These are phyloP conservation scores for Trichophyton benhamiae DNA, from an alignment of 2,329 filamentous ascomycete species.

Conservation along the genomic window DNA sequence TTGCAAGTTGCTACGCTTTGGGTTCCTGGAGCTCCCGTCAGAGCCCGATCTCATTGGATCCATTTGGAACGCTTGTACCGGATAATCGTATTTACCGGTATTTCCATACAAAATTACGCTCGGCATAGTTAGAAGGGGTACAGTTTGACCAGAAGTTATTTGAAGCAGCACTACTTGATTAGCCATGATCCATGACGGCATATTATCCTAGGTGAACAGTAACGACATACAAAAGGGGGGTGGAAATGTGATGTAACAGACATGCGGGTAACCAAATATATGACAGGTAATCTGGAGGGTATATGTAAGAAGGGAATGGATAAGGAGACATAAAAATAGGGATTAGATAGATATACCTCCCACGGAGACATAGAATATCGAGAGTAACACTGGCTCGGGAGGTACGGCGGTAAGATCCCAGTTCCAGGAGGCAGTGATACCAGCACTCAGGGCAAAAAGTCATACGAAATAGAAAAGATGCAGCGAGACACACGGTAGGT, in stretches of 20 bases:
- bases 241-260: neutral
- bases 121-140: neutral
- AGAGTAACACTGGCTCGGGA: neutral
- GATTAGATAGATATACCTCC: neutral
- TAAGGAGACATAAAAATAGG: neutral
- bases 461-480: neutral
- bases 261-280: constrained; percentile 1
- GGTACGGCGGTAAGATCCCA: neutral
- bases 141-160: too few species aligned
- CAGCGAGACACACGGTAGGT: neutral
- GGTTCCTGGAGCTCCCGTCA: neutral
- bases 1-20: neutral
- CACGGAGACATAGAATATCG: neutral
- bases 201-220: neutral
- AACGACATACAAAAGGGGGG: neutral
- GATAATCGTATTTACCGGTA: neutral
- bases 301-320: neutral
- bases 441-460: neutral
- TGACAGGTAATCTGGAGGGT: neutral
- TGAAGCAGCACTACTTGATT: neutral
- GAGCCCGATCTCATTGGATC: neutral
- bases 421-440: neutral
- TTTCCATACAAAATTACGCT: neutral
- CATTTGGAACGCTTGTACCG: neutral
- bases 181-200: constrained; percentile 2